These are phyloP conservation scores for Dictyophora rubrovolvata DNA, from an alignment of 768 basidiomycete species.

Conservation along the genomic window DNA sequence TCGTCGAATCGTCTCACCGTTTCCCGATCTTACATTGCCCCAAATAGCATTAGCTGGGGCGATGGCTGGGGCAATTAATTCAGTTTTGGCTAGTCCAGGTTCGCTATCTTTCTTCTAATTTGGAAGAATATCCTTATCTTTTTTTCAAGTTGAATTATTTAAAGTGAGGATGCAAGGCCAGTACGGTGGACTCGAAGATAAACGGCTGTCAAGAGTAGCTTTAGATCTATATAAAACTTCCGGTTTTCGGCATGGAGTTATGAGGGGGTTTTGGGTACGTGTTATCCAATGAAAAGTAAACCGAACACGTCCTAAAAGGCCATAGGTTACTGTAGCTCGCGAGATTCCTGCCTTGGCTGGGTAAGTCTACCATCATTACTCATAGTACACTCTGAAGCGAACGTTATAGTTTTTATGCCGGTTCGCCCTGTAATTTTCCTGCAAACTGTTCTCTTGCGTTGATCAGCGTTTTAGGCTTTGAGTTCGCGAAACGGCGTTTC, in stretches of 20 bases:
- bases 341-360: conserved; percentile 97
- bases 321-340: conserved; percentile 75
- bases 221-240: conserved; percentile 80
- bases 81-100: conserved; percentile 88
- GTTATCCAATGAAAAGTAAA: background rate
- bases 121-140: background rate
- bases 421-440: conserved; percentile 21
- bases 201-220: conserved; percentile 60
- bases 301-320: background rate
- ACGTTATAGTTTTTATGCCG: conserved; percentile 52
- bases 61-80: conserved; percentile 88
- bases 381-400: background rate
- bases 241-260: conserved; percentile 81
- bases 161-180: conserved; percentile 98
- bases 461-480: conserved; percentile 50
- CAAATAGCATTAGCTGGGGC: conserved; percentile 80
- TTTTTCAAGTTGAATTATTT: conserved; percentile 80
- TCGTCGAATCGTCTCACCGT: conserved; percentile 78
- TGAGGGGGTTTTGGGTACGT: conserved; percentile 94
- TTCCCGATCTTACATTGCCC: conserved; percentile 66
- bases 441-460: background rate
- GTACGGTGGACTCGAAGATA: conserved; percentile 73
- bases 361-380: conserved; percentile 28
- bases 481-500: conserved; percentile 79
- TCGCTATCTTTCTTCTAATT: background rate